A percentile compares a stretch with the other conserved stretches of the same genome.
These are phyloP conservation scores for Penicillium paneum DNA, from an alignment of 2,329 filamentous ascomycete species.

Conservation along the genomic window DNA sequence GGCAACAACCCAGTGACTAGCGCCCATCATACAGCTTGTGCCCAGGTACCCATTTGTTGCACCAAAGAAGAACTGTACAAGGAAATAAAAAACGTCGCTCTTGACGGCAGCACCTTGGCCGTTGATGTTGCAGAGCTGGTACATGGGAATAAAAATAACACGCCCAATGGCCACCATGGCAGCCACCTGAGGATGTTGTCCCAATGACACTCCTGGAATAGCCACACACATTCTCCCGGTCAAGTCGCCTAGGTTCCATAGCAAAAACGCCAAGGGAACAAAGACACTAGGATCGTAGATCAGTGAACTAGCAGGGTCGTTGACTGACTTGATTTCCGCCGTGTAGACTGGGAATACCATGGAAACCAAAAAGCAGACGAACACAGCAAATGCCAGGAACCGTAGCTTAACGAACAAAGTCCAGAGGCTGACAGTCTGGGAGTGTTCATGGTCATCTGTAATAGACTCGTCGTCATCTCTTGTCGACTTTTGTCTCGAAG, in stretches of 20 bases:
- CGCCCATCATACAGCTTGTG: constrained; percentile 87
- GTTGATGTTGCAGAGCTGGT: constrained; percentile 82
- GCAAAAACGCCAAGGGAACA: constrained; percentile 83
- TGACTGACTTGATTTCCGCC: constrained; percentile 58
- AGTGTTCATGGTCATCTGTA: constrained; percentile 15
- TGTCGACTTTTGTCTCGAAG: constrained; percentile 1
- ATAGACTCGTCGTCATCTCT: constrained; percentile 15
- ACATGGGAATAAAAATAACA: constrained; percentile 73
- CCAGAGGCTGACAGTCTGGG: constrained; percentile 57
- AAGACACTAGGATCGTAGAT: constrained; percentile 70
- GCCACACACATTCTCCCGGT: constrained; percentile 68
- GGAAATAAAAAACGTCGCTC: constrained; percentile 84
- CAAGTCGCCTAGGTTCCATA: constrained; percentile 91
- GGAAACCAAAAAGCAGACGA: constrained; percentile 75
- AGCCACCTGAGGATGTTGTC: constrained; percentile 62
- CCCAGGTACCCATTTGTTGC: constrained; percentile 83
- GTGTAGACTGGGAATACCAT: constrained; percentile 98
- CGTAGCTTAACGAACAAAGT: constrained; percentile 72
- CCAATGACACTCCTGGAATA: constrained; percentile 55
- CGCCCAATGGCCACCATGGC: constrained; percentile 67
- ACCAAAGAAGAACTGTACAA: constrained; percentile 82
- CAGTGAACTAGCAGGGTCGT: constrained; percentile 45
- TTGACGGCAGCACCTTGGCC: constrained; percentile 69
- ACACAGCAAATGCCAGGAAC: constrained; percentile 73
- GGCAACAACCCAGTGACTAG: constrained; percentile 73